A percentile compares a stretch with the other conserved stretches of the same genome.
Evolutionary conservation across 257 asterid species (phyloP).

Genomic region (Salvia rosmarinus): DNA sequence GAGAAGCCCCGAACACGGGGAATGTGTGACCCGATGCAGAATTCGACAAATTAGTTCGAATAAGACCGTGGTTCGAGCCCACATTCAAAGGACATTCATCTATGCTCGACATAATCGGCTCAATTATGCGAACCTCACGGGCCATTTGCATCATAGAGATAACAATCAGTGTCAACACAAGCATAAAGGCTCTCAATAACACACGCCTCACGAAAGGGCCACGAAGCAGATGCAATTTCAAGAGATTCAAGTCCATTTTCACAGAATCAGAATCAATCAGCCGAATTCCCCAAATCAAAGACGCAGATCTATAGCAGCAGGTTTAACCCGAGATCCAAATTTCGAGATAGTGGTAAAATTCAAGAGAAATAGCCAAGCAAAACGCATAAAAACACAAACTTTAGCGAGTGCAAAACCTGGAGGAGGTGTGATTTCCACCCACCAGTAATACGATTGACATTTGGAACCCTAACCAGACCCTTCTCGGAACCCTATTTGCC

Average conservation of each 20-base stretch:
- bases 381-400: constrained; percentile 10
- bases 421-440: constrained; percentile 98
- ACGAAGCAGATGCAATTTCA: constrained; percentile 59
- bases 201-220: constrained; percentile 58
- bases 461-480: constrained; percentile 69
- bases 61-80: constrained; percentile 38
- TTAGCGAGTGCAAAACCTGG: constrained; percentile 97
- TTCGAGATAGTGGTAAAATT: constrained; percentile 18
- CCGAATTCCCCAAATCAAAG: constrained; percentile 28
- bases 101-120: constrained; percentile 39
- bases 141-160: constrained; percentile 57
- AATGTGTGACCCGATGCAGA: constrained; percentile 35
- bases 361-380: constrained; percentile 36
- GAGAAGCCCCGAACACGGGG: constrained; percentile 34
- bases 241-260: constrained; percentile 53
- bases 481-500: constrained; percentile 57
- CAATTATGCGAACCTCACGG: constrained; percentile 48
- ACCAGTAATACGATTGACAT: constrained; percentile 70
- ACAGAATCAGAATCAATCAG: not conserved
- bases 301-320: constrained; percentile 44
- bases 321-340: constrained; percentile 36
- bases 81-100: constrained; percentile 63
- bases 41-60: constrained; percentile 34
- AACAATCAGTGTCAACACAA: constrained; percentile 61
- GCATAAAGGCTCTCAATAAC: constrained; percentile 58